Conservation (phyloP, 176 grass and related monocot genomes). For the Carex scoparia region DNA sequence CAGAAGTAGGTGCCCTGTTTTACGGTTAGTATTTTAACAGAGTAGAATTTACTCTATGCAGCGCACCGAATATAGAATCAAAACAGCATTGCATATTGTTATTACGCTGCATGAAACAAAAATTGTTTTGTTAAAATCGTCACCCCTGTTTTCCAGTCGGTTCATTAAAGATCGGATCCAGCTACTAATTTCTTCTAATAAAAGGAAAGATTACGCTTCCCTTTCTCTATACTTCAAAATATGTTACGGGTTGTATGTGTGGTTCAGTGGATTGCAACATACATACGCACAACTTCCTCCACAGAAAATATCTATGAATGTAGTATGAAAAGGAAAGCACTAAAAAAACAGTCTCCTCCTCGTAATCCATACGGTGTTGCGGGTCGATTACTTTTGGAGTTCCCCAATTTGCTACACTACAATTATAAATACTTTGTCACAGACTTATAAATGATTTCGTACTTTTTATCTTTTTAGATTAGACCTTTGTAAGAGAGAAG, state of each 20-base stretch:
- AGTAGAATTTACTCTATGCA: no score
- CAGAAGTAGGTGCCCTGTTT: background rate
- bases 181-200: background rate
- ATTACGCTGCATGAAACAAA: no score
- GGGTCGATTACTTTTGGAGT: background rate
- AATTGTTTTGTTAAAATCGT: no score
- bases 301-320: background rate
- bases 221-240: background rate
- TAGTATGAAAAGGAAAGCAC: background rate
- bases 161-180: background rate
- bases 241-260: background rate
- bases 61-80: no score
- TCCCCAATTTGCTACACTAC: background rate
- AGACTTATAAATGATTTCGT: background rate
- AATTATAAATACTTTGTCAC: background rate
- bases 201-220: background rate
- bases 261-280: background rate
- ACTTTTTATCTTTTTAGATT: background rate
- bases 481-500: background rate
- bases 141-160: background rate
- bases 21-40: background rate
- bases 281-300: background rate
- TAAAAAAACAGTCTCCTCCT: background rate
- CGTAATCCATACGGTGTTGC: background rate
- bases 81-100: no score